Evolutionary conservation across 2,329 filamentous ascomycete species (phyloP), one percentile per base, ranked within the genome.

Genomic region (Byssochlamys sp.): DNA sequence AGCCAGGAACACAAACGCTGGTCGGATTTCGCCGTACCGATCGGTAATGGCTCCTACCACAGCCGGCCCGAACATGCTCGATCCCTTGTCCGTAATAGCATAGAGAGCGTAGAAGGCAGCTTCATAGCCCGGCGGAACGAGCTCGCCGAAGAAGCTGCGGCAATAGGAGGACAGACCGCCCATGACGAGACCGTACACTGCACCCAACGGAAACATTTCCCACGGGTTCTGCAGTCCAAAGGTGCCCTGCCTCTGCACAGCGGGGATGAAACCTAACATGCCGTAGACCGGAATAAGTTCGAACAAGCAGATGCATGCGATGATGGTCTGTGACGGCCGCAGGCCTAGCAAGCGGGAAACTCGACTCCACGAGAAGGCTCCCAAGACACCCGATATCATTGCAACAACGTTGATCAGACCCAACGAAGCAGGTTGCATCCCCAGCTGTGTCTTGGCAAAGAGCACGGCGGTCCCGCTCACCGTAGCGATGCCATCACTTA

Each of bases 101-200:
- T 97, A 99, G 1, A 99, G 79, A 0, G 92, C 91, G 70, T 95
- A 99, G 69, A 99, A 99, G 0, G 92, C 91, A 0, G 94, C 91
- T 74, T 99, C 94, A 29, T 88, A 95, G 3, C 94, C 94, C 0
- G 90, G 90, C 1, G 94, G 94, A 57, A 99, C 95, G 57, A 99
- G 80, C 72, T 97, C 91, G 45, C 91, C 91, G 69, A 90, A 99
- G 3, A 99, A 80, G 60, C 89, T 91, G 49, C 94, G 87, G 69
- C 94, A 97, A 73, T 97, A 96, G 26, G 88, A 88, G 58, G 89
- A 90, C 48, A 99, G 77, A 0, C 94, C 94, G n/a, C 94, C 94
- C 29, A 97, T 84, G 1, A 97, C 91, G 54, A 99, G 84, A 0
- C 94, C 94, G 71, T 96, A 97, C 11, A 97, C 84, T 2, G 89